Evolutionary conservation across 2,329 filamentous ascomycete species (phyloP).

Genomic region (Aspergillus novofumigatus): DNA sequence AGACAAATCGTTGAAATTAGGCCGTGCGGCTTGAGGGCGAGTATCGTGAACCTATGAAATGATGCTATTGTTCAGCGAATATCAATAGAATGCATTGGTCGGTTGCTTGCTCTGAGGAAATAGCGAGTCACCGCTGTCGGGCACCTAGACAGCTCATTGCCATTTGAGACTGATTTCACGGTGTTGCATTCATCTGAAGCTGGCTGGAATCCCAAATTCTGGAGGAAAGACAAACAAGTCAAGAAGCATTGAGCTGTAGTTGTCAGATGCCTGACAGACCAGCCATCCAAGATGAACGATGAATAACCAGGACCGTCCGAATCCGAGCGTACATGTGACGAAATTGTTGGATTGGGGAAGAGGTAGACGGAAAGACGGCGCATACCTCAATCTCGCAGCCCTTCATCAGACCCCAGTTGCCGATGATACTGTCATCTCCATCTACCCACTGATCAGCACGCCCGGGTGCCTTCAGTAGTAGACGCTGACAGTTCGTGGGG

Average conservation of each 20-base stretch:
- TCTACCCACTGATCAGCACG: slow-evolving; percentile 57
- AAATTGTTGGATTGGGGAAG: background rate
- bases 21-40: slow-evolving; percentile 68
- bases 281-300: too few species aligned
- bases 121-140: background rate
- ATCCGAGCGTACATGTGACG: background rate
- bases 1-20: slow-evolving; percentile 76
- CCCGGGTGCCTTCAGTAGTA: slow-evolving; percentile 65
- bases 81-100: background rate
- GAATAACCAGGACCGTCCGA: background rate
- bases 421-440: slow-evolving; percentile 68
- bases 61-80: slow-evolving; percentile 1
- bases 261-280: background rate
- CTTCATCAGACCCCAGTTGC: slow-evolving; percentile 42
- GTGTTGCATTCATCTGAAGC: background rate
- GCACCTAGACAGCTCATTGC: background rate
- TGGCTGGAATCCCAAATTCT: background rate
- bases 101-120: background rate
- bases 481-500: slow-evolving; percentile 71
- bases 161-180: background rate
- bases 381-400: slow-evolving; percentile 43
- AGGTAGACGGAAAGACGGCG: slow-evolving; percentile 1
- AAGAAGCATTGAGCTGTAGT: background rate
- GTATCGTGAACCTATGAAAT: slow-evolving; percentile 67
- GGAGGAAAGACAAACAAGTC: background rate